Evolutionary conservation across 2,329 filamentous ascomycete species (phyloP).

Genomic region (Nemania diffusa): DNA sequence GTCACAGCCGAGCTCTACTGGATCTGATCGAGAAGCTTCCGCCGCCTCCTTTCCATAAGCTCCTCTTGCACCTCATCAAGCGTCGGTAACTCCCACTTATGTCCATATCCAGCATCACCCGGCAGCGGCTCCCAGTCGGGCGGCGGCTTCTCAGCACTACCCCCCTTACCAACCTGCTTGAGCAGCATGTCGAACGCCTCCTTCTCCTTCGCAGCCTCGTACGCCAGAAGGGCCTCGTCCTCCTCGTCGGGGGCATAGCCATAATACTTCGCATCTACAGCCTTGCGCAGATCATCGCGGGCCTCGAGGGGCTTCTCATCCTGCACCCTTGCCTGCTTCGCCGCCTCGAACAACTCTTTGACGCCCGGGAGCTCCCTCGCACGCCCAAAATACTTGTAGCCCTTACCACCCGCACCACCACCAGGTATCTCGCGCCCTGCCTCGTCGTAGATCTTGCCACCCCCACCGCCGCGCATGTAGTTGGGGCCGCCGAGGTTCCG

Average conservation of each 20-base stretch:
- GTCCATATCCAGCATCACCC: conserved; percentile 85
- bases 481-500: conserved; percentile 95
- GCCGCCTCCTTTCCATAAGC: conserved; percentile 84
- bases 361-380: conserved; percentile 92
- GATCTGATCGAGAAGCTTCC: conserved; percentile 86
- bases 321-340: conserved; percentile 64
- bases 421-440: conserved; percentile 75
- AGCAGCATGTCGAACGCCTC: conserved; percentile 79
- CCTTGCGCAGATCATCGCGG: conserved; percentile 74
- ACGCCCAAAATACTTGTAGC: conserved; percentile 93
- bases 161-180: conserved; percentile 59
- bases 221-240: conserved; percentile 80
- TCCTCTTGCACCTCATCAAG: conserved; percentile 95
- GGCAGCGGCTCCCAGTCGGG: conserved; percentile 86
- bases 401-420: conserved; percentile 83
- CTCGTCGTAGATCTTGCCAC: conserved; percentile 80
- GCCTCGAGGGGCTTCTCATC: conserved; percentile 73
- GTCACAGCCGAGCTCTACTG: conserved; percentile 35
- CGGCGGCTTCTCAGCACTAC: conserved; percentile 59
- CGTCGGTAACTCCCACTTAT: conserved; percentile 84
- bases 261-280: conserved; percentile 94
- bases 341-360: conserved; percentile 93
- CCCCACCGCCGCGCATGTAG: conserved; percentile 84
- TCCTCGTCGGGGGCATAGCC: conserved; percentile 95
- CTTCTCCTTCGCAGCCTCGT: conserved; percentile 85